Percentiles rank a stretch among this genome's conserved stretches.
These are phyloP conservation scores for Phlebiopsis gigantea DNA, from an alignment of 768 basidiomycete species.

Conservation along the genomic window DNA sequence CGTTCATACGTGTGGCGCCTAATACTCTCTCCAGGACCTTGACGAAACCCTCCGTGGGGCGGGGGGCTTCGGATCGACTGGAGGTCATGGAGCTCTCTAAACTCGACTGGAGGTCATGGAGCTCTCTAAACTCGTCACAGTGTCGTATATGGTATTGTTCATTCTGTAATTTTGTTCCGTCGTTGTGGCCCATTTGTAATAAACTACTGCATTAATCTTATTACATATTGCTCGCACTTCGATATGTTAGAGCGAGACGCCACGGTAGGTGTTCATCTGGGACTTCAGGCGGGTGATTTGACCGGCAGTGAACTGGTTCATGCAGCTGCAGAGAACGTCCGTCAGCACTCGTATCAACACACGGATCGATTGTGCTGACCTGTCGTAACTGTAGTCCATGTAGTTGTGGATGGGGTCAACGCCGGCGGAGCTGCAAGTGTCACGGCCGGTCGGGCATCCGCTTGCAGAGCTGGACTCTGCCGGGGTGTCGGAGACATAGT, in stretches of 20 bases:
- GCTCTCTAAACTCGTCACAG: conserved; percentile 28
- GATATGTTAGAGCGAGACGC: conserved; percentile 23
- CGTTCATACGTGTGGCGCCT: too few species aligned
- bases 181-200: neutral
- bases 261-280: conserved; percentile 42
- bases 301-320: conserved; percentile 43
- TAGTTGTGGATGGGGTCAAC: conserved; percentile 44
- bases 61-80: conserved; percentile 93
- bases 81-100: conserved; percentile 62
- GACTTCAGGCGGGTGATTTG: conserved; percentile 32
- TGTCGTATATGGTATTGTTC: neutral
- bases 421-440: conserved; percentile 24
- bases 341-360: neutral
- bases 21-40: conserved; percentile 50
- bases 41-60: conserved; percentile 81
- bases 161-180: neutral
- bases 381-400: conserved; percentile 50
- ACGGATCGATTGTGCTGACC: conserved; percentile 8
- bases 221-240: neutral
- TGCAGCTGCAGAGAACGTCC: conserved; percentile 29
- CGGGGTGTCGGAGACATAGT: conserved; percentile 42
- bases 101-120: conserved; percentile 71
- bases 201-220: neutral
- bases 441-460: conserved; percentile 30
- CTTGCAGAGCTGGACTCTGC: conserved; percentile 36